phyloP scores from a whole-genome alignment of 2,329 filamentous ascomycete species.

The Emmonsia crescens region DNA sequence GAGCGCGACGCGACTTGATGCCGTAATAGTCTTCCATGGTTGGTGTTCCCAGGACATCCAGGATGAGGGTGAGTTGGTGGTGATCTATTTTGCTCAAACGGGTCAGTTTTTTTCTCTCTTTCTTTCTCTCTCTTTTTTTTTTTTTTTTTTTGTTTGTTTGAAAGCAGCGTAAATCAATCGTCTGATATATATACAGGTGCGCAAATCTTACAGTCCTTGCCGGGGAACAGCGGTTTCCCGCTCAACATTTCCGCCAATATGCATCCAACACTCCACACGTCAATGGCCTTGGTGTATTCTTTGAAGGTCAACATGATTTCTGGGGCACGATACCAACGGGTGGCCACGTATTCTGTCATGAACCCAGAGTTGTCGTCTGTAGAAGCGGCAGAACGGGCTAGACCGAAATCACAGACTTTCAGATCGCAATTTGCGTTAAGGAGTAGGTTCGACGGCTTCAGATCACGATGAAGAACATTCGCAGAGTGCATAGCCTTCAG shows the following conservation, averaged over 20 bases:
- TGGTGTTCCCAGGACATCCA: slow-evolving; percentile 92
- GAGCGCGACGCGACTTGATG: slow-evolving; percentile 93
- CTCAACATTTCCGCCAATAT: slow-evolving; percentile 98
- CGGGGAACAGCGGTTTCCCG: slow-evolving; percentile 94
- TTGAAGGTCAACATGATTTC: slow-evolving; percentile 99
- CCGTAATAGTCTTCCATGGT: slow-evolving; percentile 99
- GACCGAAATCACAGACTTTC: slow-evolving; percentile 97
- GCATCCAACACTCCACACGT: slow-evolving; percentile 97
- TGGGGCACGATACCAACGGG: slow-evolving; percentile 95
- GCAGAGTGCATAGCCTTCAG: slow-evolving; percentile 99
- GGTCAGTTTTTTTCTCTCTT: not conserved
- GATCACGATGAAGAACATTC: slow-evolving; percentile 91
- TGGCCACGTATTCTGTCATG: slow-evolving; percentile 99
- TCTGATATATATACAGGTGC: not conserved
- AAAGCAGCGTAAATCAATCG: not conserved
- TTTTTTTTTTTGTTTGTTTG: not conserved
- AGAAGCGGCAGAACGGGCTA: slow-evolving; percentile 88
- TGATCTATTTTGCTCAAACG: slow-evolving; percentile 54
- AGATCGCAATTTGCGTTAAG: slow-evolving; percentile 98
- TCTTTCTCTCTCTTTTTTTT: not conserved
- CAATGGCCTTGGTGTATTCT: slow-evolving; percentile 98
- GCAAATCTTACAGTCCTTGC: slow-evolving; percentile 76
- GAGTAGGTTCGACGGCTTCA: slow-evolving; percentile 94
- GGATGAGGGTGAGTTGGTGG: slow-evolving; percentile 91
- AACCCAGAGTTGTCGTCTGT: slow-evolving; percentile 99